These are phyloP conservation scores for Blastobotrys arbuscula DNA, from an alignment of 1,139 yeast species.

Conservation along the genomic window DNA sequence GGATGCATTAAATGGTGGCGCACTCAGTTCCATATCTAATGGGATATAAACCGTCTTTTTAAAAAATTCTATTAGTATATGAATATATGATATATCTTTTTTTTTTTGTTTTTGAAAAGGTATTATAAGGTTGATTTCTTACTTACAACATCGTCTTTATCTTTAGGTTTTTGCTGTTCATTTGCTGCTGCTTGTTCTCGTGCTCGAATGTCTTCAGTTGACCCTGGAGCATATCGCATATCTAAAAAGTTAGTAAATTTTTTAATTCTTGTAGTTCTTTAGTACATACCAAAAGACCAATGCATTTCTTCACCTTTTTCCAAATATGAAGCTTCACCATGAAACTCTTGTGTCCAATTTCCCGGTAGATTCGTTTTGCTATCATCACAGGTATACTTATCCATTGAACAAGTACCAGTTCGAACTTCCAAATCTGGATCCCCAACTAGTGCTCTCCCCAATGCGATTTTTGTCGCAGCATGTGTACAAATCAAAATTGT, in stretches of 20 bases:
- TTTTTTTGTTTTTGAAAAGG: not conserved
- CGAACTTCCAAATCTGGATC: conserved; percentile 43
- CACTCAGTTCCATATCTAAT: conserved; percentile 21
- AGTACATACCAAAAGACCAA: conserved; percentile 62
- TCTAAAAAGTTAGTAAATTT: conserved; percentile 18
- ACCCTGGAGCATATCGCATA: conserved; percentile 64
- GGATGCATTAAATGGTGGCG: conserved; percentile 1
- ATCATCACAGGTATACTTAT: conserved; percentile 44
- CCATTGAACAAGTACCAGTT: conserved; percentile 56
- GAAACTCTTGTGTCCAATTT: conserved; percentile 52
- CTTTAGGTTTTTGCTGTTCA: conserved; percentile 3
- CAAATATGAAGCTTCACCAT: conserved; percentile 65
- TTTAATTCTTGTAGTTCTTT: not conserved
- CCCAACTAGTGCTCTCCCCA: conserved; percentile 63
- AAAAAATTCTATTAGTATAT: conserved; percentile 6
- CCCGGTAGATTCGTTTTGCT: conserved; percentile 31
- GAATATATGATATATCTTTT: not conserved
- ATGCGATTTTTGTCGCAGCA: conserved; percentile 77
- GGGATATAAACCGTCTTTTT: conserved; percentile 24
- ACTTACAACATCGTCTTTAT: conserved; percentile 25
- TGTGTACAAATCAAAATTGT: conserved; percentile 64
- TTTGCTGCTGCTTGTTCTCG: conserved; percentile 14
- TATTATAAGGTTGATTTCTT: not conserved
- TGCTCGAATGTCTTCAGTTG: conserved; percentile 56
- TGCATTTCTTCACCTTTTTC: conserved; percentile 84